Percentiles rank a stretch among this genome's conserved stretches.
Evolutionary conservation across 768 basidiomycete species (phyloP).

Genomic region (Collybiopsis luxurians): DNA sequence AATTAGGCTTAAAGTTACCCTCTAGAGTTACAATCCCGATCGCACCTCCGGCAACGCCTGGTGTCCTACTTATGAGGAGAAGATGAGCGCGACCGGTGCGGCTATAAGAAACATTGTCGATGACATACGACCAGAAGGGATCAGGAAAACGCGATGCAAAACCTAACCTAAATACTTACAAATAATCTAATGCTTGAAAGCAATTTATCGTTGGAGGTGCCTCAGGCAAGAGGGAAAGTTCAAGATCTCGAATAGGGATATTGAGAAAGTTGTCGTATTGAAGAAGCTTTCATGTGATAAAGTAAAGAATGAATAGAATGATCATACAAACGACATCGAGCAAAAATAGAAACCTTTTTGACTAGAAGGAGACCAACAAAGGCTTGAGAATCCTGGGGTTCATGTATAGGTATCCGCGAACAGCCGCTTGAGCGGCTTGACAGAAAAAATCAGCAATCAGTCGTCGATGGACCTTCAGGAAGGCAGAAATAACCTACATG

Average conservation of each 20-base stretch:
- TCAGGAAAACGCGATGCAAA: not conserved
- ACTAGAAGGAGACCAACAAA: slow-evolving; percentile 83
- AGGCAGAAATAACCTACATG: slow-evolving; percentile 42
- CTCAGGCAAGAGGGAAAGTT: slow-evolving; percentile 84
- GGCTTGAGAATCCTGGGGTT: slow-evolving; percentile 58
- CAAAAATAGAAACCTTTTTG: slow-evolving; percentile 60
- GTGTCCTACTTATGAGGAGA: slow-evolving; percentile 78
- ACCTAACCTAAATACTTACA: slow-evolving; percentile 40
- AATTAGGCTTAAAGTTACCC: slow-evolving; percentile 12
- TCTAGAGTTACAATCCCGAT: slow-evolving; percentile 91
- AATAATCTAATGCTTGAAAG: slow-evolving; percentile 93
- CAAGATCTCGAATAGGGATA: slow-evolving; percentile 70
- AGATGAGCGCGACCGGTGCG: slow-evolving; percentile 96
- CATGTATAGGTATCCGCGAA: slow-evolving; percentile 89
- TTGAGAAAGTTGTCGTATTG: slow-evolving; percentile 83
- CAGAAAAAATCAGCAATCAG: not conserved
- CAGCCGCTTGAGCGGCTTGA: slow-evolving; percentile 74
- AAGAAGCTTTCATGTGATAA: slow-evolving; percentile 56
- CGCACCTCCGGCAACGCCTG: slow-evolving; percentile 79
- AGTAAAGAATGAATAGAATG: not conserved
- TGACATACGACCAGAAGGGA: not conserved
- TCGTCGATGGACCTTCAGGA: not conserved
- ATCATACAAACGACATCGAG: not conserved
- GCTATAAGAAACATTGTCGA: too few species aligned
- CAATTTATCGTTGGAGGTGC: slow-evolving; percentile 86